Evolutionary conservation across 2,329 filamentous ascomycete genomes (phyloP).

Genomic region (Pseudogymnoascus sp.): DNA sequence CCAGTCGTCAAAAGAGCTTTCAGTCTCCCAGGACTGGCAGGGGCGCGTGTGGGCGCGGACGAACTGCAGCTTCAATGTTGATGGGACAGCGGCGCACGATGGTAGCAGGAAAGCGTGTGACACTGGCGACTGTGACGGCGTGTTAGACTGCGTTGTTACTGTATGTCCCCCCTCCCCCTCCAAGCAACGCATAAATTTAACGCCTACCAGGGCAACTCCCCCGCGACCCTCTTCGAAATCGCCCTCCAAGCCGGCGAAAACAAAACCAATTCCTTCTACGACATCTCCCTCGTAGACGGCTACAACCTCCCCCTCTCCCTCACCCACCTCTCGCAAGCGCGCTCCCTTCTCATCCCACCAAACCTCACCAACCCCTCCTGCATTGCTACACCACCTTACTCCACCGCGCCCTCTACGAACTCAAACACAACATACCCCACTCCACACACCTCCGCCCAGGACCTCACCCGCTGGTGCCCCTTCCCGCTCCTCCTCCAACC

Average conservation of each 20-base stretch:
- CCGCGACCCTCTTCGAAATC: slow-evolving; percentile 73
- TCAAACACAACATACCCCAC: slow-evolving; percentile 55
- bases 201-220: slow-evolving; percentile 53
- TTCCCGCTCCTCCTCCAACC: slow-evolving; percentile 65
- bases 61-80: slow-evolving; percentile 67
- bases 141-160: slow-evolving; percentile 59
- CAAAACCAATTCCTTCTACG: slow-evolving; percentile 64
- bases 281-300: slow-evolving; percentile 77
- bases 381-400: slow-evolving; percentile 57
- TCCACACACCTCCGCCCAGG: slow-evolving; percentile 53
- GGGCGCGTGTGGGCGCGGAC: slow-evolving; percentile 77
- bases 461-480: slow-evolving; percentile 57
- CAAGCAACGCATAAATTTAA: background rate
- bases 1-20: slow-evolving; percentile 50
- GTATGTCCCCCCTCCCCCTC: slow-evolving; percentile 39
- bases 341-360: slow-evolving; percentile 55
- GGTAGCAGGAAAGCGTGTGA: slow-evolving; percentile 51
- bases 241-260: slow-evolving; percentile 59
- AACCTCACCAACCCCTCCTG: slow-evolving; percentile 71
- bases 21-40: slow-evolving; percentile 67
- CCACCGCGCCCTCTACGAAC: slow-evolving; percentile 48
- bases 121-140: slow-evolving; percentile 69
- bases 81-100: slow-evolving; percentile 46
- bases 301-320: slow-evolving; percentile 70
- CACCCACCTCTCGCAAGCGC: slow-evolving; percentile 51